Conservation (phyloP, 305 asterid species). For the Plantago rigida region DNA sequence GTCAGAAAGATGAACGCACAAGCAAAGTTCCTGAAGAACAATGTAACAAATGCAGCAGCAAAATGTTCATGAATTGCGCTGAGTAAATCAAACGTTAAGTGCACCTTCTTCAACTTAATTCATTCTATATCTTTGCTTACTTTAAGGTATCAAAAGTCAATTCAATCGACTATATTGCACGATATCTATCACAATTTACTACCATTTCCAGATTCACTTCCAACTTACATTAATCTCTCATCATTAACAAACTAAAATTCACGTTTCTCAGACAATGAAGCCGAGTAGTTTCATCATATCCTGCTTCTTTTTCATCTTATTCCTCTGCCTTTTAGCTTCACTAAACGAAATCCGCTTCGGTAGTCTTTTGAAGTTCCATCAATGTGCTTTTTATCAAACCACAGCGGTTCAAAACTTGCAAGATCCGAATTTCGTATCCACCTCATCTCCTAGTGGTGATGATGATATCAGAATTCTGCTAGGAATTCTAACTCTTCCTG, state of each 20-base stretch:
- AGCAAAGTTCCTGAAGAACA: too few species aligned
- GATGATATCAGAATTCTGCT: constrained; percentile 48
- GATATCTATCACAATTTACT: constrained; percentile 5
- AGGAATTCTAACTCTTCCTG: constrained; percentile 77
- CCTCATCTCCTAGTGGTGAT: constrained; percentile 27
- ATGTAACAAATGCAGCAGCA: too few species aligned
- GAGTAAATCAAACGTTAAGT: constrained; percentile 30
- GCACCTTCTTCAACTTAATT: not conserved
- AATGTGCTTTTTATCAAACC: constrained; percentile 36
- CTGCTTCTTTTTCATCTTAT: constrained; percentile 47
- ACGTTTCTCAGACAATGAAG: constrained; percentile 37
- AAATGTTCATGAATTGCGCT: too few species aligned
- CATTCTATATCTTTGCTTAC: constrained; percentile 5
- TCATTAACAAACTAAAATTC: constrained; percentile 18
- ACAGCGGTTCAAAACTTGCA: constrained; percentile 4
- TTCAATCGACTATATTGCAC: constrained; percentile 26
- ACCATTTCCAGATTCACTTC: constrained; percentile 18
- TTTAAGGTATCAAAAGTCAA: constrained; percentile 31
- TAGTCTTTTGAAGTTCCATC: constrained; percentile 38
- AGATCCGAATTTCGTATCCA: constrained; percentile 2
- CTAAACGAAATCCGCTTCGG: constrained; percentile 57
- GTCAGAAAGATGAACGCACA: too few species aligned
- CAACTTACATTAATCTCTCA: constrained; percentile 16
- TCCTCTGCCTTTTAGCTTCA: constrained; percentile 59
- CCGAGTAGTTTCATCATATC: constrained; percentile 39